These are phyloP conservation scores for Puccinia horiana DNA, from an alignment of 1,284 basidiomycete genomes.

Conservation along the genomic window DNA sequence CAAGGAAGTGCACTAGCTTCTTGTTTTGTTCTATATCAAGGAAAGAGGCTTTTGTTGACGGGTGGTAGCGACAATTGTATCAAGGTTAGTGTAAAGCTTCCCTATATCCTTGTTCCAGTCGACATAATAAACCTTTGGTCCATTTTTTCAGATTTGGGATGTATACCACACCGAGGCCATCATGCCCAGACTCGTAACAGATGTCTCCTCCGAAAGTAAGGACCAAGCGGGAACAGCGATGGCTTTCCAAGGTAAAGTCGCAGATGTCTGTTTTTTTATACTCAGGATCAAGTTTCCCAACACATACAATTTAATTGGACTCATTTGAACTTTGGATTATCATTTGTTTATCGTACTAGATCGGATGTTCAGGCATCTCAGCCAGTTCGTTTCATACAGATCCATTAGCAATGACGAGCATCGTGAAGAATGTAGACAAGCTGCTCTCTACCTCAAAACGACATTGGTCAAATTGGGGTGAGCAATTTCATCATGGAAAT, in stretches of 20 bases:
- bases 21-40: conserved; percentile 30
- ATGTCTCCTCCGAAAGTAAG: conserved; percentile 75
- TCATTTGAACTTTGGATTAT: conserved; percentile 48
- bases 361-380: conserved; percentile 67
- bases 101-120: conserved; percentile 78
- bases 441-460: conserved; percentile 84
- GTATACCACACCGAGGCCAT: conserved; percentile 62
- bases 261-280: background rate
- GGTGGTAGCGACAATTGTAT: conserved; percentile 58
- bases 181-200: conserved; percentile 74
- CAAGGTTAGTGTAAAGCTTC: conserved; percentile 67
- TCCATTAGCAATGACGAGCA: conserved; percentile 75
- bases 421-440: conserved; percentile 79
- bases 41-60: conserved; percentile 39
- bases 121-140: conserved; percentile 63
- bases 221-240: conserved; percentile 67
- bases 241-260: conserved; percentile 38
- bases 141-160: conserved; percentile 48
- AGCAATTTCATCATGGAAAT: background rate
- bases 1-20: conserved; percentile 48
- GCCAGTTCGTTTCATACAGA: conserved; percentile 81
- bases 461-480: conserved; percentile 74
- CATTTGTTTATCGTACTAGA: conserved; percentile 55
- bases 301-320: background rate
- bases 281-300: background rate